Conservation (phyloP, 1,284 basidiomycete species). For the Vanrija humicola region DNA sequence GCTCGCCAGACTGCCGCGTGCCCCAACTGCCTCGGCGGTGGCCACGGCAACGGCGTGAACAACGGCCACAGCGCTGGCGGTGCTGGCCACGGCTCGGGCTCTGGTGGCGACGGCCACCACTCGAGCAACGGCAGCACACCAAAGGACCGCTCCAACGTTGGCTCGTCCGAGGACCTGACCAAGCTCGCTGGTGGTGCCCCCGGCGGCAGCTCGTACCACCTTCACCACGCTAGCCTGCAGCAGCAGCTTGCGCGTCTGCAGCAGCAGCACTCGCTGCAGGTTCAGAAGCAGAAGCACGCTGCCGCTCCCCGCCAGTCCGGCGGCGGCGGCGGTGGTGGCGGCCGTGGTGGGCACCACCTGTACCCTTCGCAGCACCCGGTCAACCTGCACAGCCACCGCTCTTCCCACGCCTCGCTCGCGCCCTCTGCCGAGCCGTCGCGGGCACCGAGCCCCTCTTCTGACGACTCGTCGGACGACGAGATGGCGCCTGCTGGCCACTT, state of each 20-base stretch:
- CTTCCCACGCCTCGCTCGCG: conserved; percentile 20
- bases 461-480: conserved; percentile 46
- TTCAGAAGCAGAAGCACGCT: conserved; percentile 17
- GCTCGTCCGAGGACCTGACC: conserved; percentile 33
- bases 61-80: conserved; percentile 25
- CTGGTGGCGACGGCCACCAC: conserved; percentile 33
- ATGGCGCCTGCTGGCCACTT: conserved; percentile 4
- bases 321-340: background rate
- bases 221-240: conserved; percentile 38
- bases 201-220: conserved; percentile 28
- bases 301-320: background rate
- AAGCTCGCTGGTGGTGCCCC: conserved; percentile 23
- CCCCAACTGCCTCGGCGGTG: conserved; percentile 43
- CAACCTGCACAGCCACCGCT: conserved; percentile 35
- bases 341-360: conserved; percentile 23
- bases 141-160: conserved; percentile 38
- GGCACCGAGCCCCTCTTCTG: conserved; percentile 39
- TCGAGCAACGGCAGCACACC: conserved; percentile 42
- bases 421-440: conserved; percentile 42
- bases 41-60: conserved; percentile 19
- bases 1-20: conserved; percentile 49
- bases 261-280: conserved; percentile 37
- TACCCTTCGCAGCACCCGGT: conserved; percentile 34
- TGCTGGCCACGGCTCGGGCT: conserved; percentile 22
- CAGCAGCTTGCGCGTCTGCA: conserved; percentile 36